Percentiles rank a stretch among this genome's conserved stretches.
Evolutionary conservation across 495 filamentous ascomycete genomes (phyloP).

Genomic region (Aspergillus haitiensis): DNA sequence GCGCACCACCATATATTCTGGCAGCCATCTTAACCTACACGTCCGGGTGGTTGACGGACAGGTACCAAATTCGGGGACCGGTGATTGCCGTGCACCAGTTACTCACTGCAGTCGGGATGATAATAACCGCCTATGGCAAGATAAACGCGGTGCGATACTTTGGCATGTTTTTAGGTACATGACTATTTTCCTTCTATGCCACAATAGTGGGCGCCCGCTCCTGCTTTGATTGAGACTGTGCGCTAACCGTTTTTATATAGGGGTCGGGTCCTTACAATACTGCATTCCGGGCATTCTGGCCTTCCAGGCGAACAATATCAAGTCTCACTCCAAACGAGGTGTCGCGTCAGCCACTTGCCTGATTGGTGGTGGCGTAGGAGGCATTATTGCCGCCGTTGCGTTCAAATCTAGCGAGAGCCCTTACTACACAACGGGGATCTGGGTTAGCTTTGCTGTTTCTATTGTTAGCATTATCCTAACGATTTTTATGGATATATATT

Average conservation of each 20-base stretch:
- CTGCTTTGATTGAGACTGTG: no score
- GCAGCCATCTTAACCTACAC: conserved; percentile 13
- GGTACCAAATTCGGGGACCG: conserved; percentile 17
- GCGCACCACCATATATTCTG: conserved; percentile 18
- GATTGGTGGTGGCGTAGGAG: conserved; percentile 19
- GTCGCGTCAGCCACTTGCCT: conserved; percentile 22
- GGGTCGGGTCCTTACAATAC: conserved; percentile 18
- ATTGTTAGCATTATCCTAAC: conserved; percentile 13
- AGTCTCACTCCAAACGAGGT: conserved; percentile 14
- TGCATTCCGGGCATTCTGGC: conserved; percentile 20
- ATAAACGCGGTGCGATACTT: conserved; percentile 16
- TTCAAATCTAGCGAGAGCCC: conserved; percentile 23
- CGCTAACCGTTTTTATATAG: neutral
- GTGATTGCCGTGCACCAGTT: conserved; percentile 21
- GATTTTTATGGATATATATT: conserved; percentile 9
- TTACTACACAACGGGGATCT: conserved; percentile 19
- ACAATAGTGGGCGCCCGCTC: neutral
- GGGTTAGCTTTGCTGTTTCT: conserved; percentile 18
- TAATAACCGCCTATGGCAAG: conserved; percentile 19
- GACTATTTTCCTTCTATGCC: neutral
- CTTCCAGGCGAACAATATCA: conserved; percentile 22
- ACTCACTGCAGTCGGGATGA: conserved; percentile 19
- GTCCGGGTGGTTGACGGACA: conserved; percentile 21
- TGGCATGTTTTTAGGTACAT: conserved; percentile 17
- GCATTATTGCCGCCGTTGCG: conserved; percentile 18